Base-by-base conservation (phyloP, 192 early-diverging fungal species). In the Backusella psychrophila region DNA sequence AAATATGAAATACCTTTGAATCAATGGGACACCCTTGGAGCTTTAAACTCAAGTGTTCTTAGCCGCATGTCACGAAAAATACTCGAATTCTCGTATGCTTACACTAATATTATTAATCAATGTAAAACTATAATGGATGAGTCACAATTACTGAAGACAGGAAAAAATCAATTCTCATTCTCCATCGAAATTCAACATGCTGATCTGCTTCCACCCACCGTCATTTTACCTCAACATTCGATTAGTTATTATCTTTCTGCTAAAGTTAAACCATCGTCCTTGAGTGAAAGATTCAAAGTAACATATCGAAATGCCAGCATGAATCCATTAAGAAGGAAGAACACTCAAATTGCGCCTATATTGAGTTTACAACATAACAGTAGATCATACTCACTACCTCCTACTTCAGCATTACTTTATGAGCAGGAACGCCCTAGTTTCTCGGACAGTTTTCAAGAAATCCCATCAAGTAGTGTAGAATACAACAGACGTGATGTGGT, bases 161-260 rank as follows among this genome's bases (percentile, higher is more conserved):
- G 68, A n/a, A 69, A 69, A 69, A 39, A 21, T 12, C 34, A 9
- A 23, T 69, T 35, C 8, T 19, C n/a, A 39, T 69, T 69, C 19
- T 69, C 35, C 1, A 23, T 69, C 39, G 21, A 35, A 39, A 39
- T 69, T 17, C 19, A 23, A 12, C 17, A 72, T 56, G 49, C 31
- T 4, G 14, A 52, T n/a, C 29, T 14, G 1, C 19, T 72, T 11
- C 71, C 71, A 19, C 31, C 33, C 0, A 52, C 71, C 5, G 3
- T 72, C 7, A 31, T 35, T 34, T 53, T 72, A 5, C 71, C 71
- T n/a, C 41, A 72, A 8, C 71, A 72, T 53, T 53, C 23, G 33
- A 72, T 72, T 9, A 26, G 4, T 3, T 72, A 72, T 35, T 15
- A 72, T 12, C 71, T 72, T 35, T 53, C 7, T 14, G 52, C 31